Evolutionary conservation across 352 stramenopile species (phyloP).

Genomic region (Pythium aristosporum): DNA sequence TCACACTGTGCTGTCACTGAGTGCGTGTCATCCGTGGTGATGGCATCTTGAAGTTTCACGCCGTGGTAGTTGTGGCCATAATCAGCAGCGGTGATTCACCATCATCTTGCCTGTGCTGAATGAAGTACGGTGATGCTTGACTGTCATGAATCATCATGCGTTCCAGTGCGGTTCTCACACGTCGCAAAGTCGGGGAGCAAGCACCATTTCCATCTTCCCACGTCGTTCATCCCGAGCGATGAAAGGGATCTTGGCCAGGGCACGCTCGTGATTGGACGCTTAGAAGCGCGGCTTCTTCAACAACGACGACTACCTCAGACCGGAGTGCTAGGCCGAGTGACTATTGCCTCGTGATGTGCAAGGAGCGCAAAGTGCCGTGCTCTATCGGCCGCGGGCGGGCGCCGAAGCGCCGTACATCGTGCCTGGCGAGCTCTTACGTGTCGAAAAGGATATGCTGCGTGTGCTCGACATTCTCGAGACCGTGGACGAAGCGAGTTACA

Average conservation of each 20-base stretch:
- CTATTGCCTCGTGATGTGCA: constrained; percentile 65
- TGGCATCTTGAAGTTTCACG: too few relatives aligned
- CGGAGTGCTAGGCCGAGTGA: constrained; percentile 49
- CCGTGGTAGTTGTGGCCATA: too few relatives aligned
- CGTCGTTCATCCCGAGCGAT: background rate
- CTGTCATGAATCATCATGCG: too few relatives aligned
- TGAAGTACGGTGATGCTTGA: too few relatives aligned
- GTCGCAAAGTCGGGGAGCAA: background rate
- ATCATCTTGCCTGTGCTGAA: too few relatives aligned
- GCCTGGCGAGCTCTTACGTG: constrained; percentile 56
- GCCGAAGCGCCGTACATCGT: constrained; percentile 42
- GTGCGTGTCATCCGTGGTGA: too few relatives aligned
- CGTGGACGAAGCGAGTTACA: constrained; percentile 65
- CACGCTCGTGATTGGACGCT: too few relatives aligned
- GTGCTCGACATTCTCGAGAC: constrained; percentile 76
- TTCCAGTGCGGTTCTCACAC: background rate
- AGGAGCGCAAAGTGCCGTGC: constrained; percentile 63
- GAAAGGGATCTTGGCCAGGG: constrained; percentile 22
- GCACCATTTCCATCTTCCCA: background rate
- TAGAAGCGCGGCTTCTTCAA: too few relatives aligned
- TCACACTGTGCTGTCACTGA: too few relatives aligned
- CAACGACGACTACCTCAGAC: constrained; percentile 62
- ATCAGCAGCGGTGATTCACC: too few relatives aligned
- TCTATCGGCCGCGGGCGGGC: constrained; percentile 43
- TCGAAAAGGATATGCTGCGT: constrained; percentile 52